These are phyloP conservation scores for Fonsecaea erecta DNA, from an alignment of 2,329 filamentous ascomycete species.

Conservation along the genomic window DNA sequence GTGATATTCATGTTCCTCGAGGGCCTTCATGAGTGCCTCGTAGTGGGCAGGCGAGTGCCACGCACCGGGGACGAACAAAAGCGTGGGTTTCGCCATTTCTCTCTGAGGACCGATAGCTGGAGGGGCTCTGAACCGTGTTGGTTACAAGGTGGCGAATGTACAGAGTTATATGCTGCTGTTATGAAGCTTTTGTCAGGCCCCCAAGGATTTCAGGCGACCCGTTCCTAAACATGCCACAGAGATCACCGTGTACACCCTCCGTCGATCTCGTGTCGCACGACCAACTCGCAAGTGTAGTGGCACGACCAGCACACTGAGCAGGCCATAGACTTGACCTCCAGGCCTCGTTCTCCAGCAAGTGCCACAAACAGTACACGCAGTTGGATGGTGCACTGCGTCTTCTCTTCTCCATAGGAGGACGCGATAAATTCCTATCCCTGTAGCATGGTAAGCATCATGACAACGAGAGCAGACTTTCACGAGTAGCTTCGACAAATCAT, in stretches of 20 bases:
- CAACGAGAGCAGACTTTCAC: too few species aligned
- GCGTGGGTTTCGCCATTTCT: conserved; percentile 40
- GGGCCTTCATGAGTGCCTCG: conserved; percentile 37
- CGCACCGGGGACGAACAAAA: conserved; percentile 46
- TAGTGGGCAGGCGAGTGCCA: conserved; percentile 44
- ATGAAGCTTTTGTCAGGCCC: not conserved
- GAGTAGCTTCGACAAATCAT: too few species aligned
- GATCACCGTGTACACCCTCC: not conserved
- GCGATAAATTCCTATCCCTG: not conserved
- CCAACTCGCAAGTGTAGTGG: not conserved
- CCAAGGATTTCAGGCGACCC: not conserved
- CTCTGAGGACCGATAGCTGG: not conserved
- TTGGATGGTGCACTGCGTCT: not conserved
- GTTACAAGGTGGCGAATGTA: not conserved
- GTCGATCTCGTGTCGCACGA: not conserved
- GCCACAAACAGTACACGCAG: not conserved
- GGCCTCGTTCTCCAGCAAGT: not conserved
- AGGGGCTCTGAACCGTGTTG: not conserved
- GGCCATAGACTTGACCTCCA: not conserved
- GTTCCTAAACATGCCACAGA: not conserved
- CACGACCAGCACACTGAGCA: not conserved
- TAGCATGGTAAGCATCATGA: not conserved
- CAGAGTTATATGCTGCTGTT: not conserved
- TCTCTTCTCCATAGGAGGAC: not conserved
- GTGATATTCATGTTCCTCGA: conserved; percentile 40